Base-by-base conservation (phyloP, 129 eudicot genomes). In the Helianthus tuberosus region DNA sequence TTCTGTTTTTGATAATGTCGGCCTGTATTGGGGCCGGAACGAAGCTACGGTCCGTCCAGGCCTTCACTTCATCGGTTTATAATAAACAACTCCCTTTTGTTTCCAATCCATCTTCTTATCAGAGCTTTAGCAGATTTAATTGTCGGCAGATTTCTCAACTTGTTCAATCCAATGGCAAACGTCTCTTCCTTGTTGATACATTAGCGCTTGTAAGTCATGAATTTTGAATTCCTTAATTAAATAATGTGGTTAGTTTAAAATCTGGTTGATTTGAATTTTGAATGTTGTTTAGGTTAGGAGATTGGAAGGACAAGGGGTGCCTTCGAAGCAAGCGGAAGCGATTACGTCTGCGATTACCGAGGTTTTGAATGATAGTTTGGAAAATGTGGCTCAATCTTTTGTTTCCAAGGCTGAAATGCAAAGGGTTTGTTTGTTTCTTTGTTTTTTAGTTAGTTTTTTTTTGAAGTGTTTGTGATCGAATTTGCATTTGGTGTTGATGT, bases 311-410 rank as follows among this genome's bases (percentile, higher is more conserved):
- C 92, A 88, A 84, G 98, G 97, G 3, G 85, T 93, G 59, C 97
- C 96, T 12, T 73, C 96, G 4, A 83, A 93, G 88, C 98, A 93
- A 66, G 98, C 98, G 0, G 98, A 93, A 50, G 98, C 89, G 0
- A 88, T 93, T 5, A 90, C 98, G 4, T 75, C 86, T 53, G 87
- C 97, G 0, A 81, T 90, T 6, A 93, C 89, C 4, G 89, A 90
- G 72, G 98, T 90, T 59, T 75, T 90, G 77, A 90, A 88, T 77
- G 97, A 93, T 46, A 88, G 93, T 61, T 80, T 84, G 75, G 98
- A 90, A 70, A 90, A 84, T 85, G 91, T 90, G 76, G 89, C 96
- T 54, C 83, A 90, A 11, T 86, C 93, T 35, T 93, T 93, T 68
- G 95, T 90, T 63, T 82, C 96, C 50, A 86, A 82, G 84, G 84